These are phyloP conservation scores for Cnidoscolus chayamansa DNA, from an alignment of 441 rosid species.

Conservation along the genomic window DNA sequence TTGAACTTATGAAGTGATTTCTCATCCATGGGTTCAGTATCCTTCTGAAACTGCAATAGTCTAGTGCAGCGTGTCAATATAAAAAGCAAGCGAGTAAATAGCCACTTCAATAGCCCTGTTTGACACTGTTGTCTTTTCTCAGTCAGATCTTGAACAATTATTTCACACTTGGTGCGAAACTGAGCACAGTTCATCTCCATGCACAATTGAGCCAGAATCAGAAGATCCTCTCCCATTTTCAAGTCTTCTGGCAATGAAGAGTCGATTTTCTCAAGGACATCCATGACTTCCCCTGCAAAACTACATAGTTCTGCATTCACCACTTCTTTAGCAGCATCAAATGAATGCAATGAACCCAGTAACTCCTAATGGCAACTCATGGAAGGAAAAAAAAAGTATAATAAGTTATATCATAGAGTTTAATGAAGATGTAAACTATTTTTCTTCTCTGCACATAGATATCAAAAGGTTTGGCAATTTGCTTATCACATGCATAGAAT, in stretches of 20 bases:
- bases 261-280: slow-evolving; percentile 53
- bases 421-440: not conserved
- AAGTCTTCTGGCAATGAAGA: slow-evolving; percentile 48
- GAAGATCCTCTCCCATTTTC: slow-evolving; percentile 58
- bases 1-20: slow-evolving; percentile 57
- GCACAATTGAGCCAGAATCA: slow-evolving; percentile 51
- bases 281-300: slow-evolving; percentile 54
- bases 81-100: slow-evolving; percentile 73
- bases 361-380: slow-evolving; percentile 51
- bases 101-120: slow-evolving; percentile 66
- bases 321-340: slow-evolving; percentile 68
- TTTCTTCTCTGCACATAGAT: not conserved
- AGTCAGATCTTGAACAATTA: slow-evolving; percentile 65
- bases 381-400: slow-evolving; percentile 1
- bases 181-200: slow-evolving; percentile 57
- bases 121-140: slow-evolving; percentile 66
- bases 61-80: slow-evolving; percentile 86
- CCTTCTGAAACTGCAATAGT: slow-evolving; percentile 73
- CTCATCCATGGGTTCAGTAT: slow-evolving; percentile 62
- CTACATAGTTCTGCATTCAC: slow-evolving; percentile 56
- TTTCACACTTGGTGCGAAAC: slow-evolving; percentile 66
- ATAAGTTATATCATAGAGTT: slow-evolving; percentile 9
- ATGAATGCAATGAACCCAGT: slow-evolving; percentile 64
- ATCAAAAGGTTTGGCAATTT: not conserved
- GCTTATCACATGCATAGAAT: not conserved